These are phyloP conservation scores for Cystobasidium pallidum DNA, from an alignment of 1,284 basidiomycete species.

Conservation along the genomic window DNA sequence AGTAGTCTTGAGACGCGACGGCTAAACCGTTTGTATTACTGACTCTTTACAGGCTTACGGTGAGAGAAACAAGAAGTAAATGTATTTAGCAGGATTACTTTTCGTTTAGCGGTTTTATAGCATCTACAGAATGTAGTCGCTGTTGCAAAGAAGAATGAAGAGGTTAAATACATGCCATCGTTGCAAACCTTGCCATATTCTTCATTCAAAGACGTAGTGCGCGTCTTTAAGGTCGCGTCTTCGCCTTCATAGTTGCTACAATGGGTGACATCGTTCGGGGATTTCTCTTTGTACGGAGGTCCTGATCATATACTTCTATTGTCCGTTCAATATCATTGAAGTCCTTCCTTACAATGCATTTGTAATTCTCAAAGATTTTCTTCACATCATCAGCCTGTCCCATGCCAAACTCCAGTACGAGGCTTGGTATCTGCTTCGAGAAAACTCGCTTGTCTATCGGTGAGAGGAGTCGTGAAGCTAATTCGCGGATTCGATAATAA, in stretches of 20 bases:
- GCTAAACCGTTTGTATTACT: not conserved
- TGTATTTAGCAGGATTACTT: constrained; percentile 8
- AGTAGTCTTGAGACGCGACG: not conserved
- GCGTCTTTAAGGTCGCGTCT: not conserved
- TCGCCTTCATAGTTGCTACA: not conserved
- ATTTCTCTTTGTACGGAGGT: not conserved
- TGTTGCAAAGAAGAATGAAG: not conserved
- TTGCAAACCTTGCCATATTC: not conserved
- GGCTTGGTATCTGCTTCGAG: constrained; percentile 58
- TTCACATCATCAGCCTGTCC: constrained; percentile 70
- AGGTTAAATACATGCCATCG: not conserved
- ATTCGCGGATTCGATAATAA: constrained; percentile 67
- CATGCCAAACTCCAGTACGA: constrained; percentile 79
- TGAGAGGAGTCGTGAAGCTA: not conserved
- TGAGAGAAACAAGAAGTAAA: constrained; percentile 39
- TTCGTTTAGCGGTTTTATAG: constrained; percentile 12
- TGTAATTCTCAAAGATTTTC: constrained; percentile 60
- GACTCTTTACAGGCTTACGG: constrained; percentile 22
- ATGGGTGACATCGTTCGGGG: not conserved
- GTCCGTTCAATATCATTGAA: constrained; percentile 30
- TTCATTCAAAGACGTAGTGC: not conserved
- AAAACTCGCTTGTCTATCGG: not conserved
- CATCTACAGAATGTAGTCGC: not conserved
- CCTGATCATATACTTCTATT: not conserved
- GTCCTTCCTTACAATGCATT: not conserved